Evolutionary conservation across 2,329 filamentous ascomycete genomes (phyloP).

Genomic region (Teratosphaeria destructans): DNA sequence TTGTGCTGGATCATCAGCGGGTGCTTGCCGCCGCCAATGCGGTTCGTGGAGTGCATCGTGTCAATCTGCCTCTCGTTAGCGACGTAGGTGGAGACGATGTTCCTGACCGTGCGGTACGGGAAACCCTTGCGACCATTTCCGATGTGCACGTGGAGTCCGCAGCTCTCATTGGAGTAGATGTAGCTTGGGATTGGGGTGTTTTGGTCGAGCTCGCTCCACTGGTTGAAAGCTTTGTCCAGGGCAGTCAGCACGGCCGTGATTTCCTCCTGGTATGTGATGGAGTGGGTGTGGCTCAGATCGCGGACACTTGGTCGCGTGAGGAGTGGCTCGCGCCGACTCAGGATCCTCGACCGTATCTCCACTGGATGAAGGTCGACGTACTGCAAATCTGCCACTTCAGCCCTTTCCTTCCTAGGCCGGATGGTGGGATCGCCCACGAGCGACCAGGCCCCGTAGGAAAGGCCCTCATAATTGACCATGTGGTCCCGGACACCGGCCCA

Average conservation of each 20-base stretch:
- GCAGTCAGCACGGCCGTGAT: conserved; percentile 7
- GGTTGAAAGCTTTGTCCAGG: conserved; percentile 7
- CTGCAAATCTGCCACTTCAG: background rate
- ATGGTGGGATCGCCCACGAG: background rate
- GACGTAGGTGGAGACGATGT: conserved; percentile 16
- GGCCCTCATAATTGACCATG: background rate
- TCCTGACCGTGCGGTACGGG: conserved; percentile 16
- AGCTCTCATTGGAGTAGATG: conserved; percentile 11
- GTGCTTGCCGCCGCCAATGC: conserved; percentile 8
- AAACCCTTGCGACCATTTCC: conserved; percentile 18
- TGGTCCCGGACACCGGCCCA: background rate
- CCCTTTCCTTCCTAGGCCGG: background rate
- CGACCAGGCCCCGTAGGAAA: background rate
- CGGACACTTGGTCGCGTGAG: background rate
- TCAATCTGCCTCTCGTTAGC: conserved; percentile 22
- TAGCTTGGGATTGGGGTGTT: conserved; percentile 8
- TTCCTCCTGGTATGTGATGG: conserved; percentile 7
- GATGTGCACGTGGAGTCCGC: conserved; percentile 24
- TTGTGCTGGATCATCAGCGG: background rate
- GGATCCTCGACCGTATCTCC: conserved; percentile 9
- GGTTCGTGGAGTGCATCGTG: conserved; percentile 14
- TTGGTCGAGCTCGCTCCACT: background rate
- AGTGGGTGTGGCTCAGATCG: conserved; percentile 2
- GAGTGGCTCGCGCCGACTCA: background rate
- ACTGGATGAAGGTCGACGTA: conserved; percentile 1